phyloP scores from a whole-genome alignment of 352 stramenopile species.

The Phytophthora nicotianae region DNA sequence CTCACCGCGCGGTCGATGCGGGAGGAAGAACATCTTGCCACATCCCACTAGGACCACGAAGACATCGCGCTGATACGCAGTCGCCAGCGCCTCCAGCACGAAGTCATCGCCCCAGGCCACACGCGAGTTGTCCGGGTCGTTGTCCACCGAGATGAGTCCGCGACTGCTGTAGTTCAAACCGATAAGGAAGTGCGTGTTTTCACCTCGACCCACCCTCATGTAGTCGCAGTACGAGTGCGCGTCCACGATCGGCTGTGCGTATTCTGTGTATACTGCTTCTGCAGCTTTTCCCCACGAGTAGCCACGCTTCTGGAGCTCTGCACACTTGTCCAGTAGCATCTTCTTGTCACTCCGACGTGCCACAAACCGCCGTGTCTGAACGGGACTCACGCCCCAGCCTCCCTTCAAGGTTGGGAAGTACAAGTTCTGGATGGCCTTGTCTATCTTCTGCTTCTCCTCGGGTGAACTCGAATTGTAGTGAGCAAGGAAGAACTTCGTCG shows the following conservation, averaged over 20 bases:
- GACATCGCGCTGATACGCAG: constrained; percentile 87
- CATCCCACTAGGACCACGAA: constrained; percentile 89
- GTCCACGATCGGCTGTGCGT: constrained; percentile 71
- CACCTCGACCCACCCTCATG: constrained; percentile 77
- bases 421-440: constrained; percentile 85
- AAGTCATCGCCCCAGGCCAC: constrained; percentile 91
- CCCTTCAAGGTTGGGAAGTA: constrained; percentile 85
- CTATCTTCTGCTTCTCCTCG: constrained; percentile 77
- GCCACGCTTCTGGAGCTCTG: constrained; percentile 77
- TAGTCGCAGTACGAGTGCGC: constrained; percentile 87
- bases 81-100: constrained; percentile 83
- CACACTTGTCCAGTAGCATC: constrained; percentile 76
- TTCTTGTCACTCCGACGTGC: constrained; percentile 69
- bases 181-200: constrained; percentile 82
- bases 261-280: constrained; percentile 79
- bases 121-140: constrained; percentile 72
- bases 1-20: constrained; percentile 67
- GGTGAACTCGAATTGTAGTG: constrained; percentile 66
- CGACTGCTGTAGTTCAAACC: constrained; percentile 81
- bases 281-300: constrained; percentile 80
- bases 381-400: constrained; percentile 83
- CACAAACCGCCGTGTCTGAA: constrained; percentile 84
- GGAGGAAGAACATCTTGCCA: constrained; percentile 90
- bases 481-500: constrained; percentile 77
- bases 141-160: constrained; percentile 83